Evolutionary conservation across 2,329 filamentous ascomycete genomes (phyloP).

Genomic region (Macrophomina tecta): DNA sequence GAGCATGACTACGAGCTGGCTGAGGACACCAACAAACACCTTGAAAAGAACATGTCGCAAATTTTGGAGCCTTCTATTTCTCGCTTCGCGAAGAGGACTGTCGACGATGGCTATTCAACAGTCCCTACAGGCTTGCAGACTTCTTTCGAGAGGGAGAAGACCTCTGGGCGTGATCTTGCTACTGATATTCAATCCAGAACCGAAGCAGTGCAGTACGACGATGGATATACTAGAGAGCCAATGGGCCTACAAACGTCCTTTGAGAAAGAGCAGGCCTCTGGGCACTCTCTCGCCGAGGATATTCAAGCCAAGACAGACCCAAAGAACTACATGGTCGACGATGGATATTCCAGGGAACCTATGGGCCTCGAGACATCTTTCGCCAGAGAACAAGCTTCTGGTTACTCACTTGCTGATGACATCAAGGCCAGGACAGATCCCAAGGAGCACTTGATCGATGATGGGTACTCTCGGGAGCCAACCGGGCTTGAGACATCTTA

Average conservation of each 20-base stretch:
- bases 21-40: neutral
- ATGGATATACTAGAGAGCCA: slow-evolving; percentile 29
- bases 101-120: slow-evolving; percentile 17
- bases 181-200: slow-evolving; percentile 17
- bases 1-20: neutral
- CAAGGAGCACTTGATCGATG: slow-evolving; percentile 2
- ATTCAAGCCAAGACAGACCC: slow-evolving; percentile 15
- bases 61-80: slow-evolving; percentile 19
- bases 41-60: slow-evolving; percentile 25
- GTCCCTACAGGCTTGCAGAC: slow-evolving; percentile 31
- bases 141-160: slow-evolving; percentile 30
- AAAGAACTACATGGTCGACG: slow-evolving; percentile 5
- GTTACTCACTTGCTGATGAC: slow-evolving; percentile 22
- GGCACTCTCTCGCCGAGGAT: slow-evolving; percentile 15
- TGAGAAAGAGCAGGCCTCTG: slow-evolving; percentile 28
- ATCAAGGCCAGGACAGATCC: slow-evolving; percentile 10
- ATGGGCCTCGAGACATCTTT: slow-evolving; percentile 32
- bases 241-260: slow-evolving; percentile 33
- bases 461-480: slow-evolving; percentile 26
- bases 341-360: slow-evolving; percentile 27
- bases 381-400: slow-evolving; percentile 28
- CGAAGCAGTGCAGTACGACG: slow-evolving; percentile 9
- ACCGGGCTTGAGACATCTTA: slow-evolving; percentile 33
- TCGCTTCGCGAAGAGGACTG: neutral
- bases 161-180: slow-evolving; percentile 19